Conservation (phyloP, 2,329 filamentous ascomycete species). For the Cryphonectria japonica region DNA sequence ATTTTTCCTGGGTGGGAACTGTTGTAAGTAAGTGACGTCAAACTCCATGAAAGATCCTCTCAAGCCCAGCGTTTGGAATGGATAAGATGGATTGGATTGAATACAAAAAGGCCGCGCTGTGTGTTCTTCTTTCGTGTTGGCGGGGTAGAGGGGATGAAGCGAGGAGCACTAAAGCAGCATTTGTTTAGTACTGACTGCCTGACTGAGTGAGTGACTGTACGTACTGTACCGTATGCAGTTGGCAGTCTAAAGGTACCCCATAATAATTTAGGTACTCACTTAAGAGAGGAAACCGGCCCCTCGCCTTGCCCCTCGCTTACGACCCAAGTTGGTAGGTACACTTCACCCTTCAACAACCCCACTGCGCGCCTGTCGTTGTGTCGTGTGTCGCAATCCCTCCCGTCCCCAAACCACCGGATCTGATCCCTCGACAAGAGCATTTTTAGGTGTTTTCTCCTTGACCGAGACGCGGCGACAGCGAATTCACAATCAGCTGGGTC, state of each 20-base stretch:
- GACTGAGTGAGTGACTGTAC: too few relatives aligned
- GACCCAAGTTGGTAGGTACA: neutral
- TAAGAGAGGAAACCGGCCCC: neutral
- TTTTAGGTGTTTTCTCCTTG: neutral
- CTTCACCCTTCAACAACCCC: neutral
- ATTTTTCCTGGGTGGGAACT: neutral
- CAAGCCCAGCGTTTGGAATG: neutral
- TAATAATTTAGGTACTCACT: neutral
- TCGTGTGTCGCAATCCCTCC: neutral
- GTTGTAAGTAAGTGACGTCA: neutral
- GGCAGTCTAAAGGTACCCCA: neutral
- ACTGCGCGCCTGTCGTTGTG: neutral
- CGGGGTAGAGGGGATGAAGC: too few relatives aligned
- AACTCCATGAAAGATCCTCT: neutral
- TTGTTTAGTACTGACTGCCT: too few relatives aligned
- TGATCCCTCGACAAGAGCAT: neutral
- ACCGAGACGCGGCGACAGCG: neutral
- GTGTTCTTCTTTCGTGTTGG: too few relatives aligned
- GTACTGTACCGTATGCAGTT: neutral
- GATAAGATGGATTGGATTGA: too few relatives aligned
- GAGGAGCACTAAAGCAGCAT: too few relatives aligned
- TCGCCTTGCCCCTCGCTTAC: neutral
- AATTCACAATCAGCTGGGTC: neutral
- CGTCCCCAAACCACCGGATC: neutral
- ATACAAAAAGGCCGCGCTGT: neutral